These are phyloP conservation scores for Lecanoromycetidae sp. DNA, from an alignment of 2,329 filamentous ascomycete species.

Conservation along the genomic window DNA sequence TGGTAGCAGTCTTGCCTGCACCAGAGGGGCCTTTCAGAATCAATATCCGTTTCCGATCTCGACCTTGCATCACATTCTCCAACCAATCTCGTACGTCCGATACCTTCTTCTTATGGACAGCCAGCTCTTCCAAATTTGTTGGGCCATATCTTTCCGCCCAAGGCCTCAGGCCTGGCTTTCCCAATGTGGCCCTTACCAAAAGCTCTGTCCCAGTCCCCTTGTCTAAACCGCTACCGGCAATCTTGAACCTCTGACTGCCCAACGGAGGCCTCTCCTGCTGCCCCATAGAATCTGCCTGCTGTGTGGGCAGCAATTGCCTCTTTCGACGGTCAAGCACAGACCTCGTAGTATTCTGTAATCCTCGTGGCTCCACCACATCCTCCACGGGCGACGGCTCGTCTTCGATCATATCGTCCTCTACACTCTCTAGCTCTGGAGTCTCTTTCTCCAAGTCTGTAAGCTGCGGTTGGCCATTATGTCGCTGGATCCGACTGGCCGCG, in stretches of 20 bases:
- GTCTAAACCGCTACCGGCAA: background rate
- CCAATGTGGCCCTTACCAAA: background rate
- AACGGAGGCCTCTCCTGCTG: background rate
- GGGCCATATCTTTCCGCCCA: slow-evolving; percentile 85
- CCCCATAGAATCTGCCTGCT: background rate
- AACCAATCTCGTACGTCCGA: slow-evolving; percentile 76
- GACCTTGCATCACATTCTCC: slow-evolving; percentile 56
- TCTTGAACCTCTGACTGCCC: slow-evolving; percentile 14
- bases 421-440: slow-evolving; percentile 18
- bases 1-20: slow-evolving; percentile 81
- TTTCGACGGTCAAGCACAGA: slow-evolving; percentile 23
- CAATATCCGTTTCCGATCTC: slow-evolving; percentile 52
- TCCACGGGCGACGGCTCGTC: slow-evolving; percentile 27
- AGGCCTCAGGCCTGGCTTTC: slow-evolving; percentile 38
- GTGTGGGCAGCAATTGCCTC: slow-evolving; percentile 4
- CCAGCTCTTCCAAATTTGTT: slow-evolving; percentile 63
- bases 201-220: background rate
- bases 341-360: slow-evolving; percentile 28
- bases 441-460: slow-evolving; percentile 14
- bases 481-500: slow-evolving; percentile 28
- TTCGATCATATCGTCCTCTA: slow-evolving; percentile 24
- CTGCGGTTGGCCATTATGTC: slow-evolving; percentile 25
- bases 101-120: slow-evolving; percentile 91
- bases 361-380: slow-evolving; percentile 25
- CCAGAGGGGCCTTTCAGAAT: slow-evolving; percentile 84